phyloP scores from a whole-genome alignment of 78 protist species.

The Isochrysis galbana region DNA sequence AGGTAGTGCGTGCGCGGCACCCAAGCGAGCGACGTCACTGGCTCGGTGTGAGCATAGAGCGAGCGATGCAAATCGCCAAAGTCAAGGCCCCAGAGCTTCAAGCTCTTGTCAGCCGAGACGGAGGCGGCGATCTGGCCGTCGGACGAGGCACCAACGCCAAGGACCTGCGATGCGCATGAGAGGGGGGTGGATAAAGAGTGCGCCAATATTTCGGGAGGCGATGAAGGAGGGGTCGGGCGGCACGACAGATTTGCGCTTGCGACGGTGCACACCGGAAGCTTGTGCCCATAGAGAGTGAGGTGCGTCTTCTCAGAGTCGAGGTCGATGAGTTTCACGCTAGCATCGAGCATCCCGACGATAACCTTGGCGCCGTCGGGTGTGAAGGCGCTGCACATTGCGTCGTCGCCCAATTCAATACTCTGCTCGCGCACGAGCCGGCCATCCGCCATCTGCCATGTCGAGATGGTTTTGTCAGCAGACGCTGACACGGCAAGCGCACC shows the following conservation, averaged over 20 bases:
- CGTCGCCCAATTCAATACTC: slow-evolving; percentile 75
- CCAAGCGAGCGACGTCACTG: slow-evolving; percentile 75
- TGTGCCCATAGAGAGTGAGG: slow-evolving; percentile 95
- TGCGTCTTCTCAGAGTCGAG: slow-evolving; percentile 83
- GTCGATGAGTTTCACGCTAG: slow-evolving; percentile 84
- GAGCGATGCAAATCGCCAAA: slow-evolving; percentile 92
- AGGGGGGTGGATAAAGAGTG: no score
- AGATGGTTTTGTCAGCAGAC: slow-evolving; percentile 74
- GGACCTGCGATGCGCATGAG: no score
- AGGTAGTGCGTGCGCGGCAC: slow-evolving; percentile 89
- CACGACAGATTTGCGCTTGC: no score
- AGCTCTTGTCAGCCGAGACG: slow-evolving; percentile 93
- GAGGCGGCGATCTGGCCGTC: slow-evolving; percentile 82
- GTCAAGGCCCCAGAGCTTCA: slow-evolving; percentile 94
- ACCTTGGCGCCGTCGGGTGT: slow-evolving; percentile 34
- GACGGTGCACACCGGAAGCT: no score
- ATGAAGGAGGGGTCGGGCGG: no score
- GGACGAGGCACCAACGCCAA: slow-evolving; percentile 70
- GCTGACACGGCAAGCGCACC: slow-evolving; percentile 77
- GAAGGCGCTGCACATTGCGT: slow-evolving; percentile 68
- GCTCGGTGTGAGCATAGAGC: slow-evolving; percentile 13
- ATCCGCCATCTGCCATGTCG: slow-evolving; percentile 2
- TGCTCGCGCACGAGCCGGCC: slow-evolving; percentile 53
- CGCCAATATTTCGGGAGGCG: no score
- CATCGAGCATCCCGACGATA: slow-evolving; percentile 86